Evolutionary conservation across 352 stramenopile genomes (phyloP).

Genomic region (Globisporangium uncinulatum): DNA sequence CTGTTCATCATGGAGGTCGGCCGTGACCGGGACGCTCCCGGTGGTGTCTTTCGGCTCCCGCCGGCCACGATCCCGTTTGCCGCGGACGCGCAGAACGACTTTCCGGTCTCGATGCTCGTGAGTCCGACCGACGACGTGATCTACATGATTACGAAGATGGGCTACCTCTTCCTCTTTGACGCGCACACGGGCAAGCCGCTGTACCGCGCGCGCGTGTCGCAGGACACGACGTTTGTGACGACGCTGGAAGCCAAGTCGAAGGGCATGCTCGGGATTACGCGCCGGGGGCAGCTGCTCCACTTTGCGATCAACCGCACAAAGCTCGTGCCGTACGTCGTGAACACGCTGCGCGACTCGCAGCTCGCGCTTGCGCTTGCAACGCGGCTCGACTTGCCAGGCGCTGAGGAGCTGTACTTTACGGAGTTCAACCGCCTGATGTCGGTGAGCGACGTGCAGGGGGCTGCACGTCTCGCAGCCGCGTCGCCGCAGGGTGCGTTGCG

Average conservation of each 20-base stretch:
- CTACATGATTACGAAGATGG: constrained; percentile 99
- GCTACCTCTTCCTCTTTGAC: constrained; percentile 99
- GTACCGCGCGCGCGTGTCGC: constrained; percentile 96
- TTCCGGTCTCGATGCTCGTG: constrained; percentile 97
- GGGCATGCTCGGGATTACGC: constrained; percentile 98
- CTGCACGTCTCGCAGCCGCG: constrained; percentile 88
- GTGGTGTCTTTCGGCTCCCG: constrained; percentile 92
- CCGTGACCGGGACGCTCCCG: constrained; percentile 92
- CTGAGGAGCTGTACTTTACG: constrained; percentile 97
- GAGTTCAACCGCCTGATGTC: constrained; percentile 96
- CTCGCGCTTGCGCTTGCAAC: constrained; percentile 95
- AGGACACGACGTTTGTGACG: constrained; percentile 98
- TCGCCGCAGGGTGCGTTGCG: constrained; percentile 89
- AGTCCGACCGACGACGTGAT: constrained; percentile 91
- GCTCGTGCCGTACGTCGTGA: constrained; percentile 98
- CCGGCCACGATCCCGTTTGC: constrained; percentile 95
- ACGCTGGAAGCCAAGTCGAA: constrained; percentile 89
- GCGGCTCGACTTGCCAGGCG: constrained; percentile 95
- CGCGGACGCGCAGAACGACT: constrained; percentile 95
- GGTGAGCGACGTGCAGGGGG: constrained; percentile 80
- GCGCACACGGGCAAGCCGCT: constrained; percentile 97
- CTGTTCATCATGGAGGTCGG: constrained; percentile 99
- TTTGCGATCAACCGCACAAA: constrained; percentile 97
- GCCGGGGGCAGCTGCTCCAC: constrained; percentile 95
- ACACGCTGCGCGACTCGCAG: constrained; percentile 95